These are phyloP conservation scores for Chenopodium quinoa DNA, from an alignment of 148 eudicot species.

Conservation along the genomic window DNA sequence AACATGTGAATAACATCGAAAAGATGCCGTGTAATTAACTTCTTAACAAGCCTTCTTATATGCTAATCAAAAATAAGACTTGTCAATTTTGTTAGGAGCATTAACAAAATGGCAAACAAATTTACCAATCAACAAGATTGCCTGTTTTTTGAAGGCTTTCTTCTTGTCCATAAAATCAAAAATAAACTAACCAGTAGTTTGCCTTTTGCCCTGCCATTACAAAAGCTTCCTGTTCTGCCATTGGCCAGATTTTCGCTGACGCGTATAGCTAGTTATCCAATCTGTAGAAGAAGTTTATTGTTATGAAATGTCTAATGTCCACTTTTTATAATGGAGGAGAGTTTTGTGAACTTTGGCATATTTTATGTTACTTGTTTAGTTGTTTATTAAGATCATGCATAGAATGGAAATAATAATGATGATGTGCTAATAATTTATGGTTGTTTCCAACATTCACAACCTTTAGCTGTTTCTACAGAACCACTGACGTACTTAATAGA, in stretches of 20 bases:
- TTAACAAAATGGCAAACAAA: not conserved
- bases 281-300: not conserved
- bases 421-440: not conserved
- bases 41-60: not conserved
- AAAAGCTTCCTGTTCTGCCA: conserved; percentile 3
- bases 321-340: conserved; percentile 9
- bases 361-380: conserved; percentile 10
- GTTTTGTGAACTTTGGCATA: not conserved
- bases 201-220: not conserved
- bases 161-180: conserved; percentile 12
- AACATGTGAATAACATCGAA: not conserved
- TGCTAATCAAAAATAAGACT: conserved; percentile 1
- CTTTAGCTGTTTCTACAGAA: conserved; percentile 1
- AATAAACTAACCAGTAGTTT: not conserved
- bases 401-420: not conserved
- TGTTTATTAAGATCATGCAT: conserved; percentile 5
- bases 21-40: not conserved
- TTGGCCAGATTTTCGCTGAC: conserved; percentile 18
- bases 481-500: not conserved
- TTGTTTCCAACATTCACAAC: conserved; percentile 21
- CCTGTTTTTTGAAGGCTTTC: not conserved
- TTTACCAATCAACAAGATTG: conserved; percentile 8
- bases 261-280: conserved; percentile 18
- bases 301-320: conserved; percentile 30
- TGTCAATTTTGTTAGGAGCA: conserved; percentile 1